phyloP scores from a whole-genome alignment of 2,329 filamentous ascomycete species.

The Fusarium nematophilum region DNA sequence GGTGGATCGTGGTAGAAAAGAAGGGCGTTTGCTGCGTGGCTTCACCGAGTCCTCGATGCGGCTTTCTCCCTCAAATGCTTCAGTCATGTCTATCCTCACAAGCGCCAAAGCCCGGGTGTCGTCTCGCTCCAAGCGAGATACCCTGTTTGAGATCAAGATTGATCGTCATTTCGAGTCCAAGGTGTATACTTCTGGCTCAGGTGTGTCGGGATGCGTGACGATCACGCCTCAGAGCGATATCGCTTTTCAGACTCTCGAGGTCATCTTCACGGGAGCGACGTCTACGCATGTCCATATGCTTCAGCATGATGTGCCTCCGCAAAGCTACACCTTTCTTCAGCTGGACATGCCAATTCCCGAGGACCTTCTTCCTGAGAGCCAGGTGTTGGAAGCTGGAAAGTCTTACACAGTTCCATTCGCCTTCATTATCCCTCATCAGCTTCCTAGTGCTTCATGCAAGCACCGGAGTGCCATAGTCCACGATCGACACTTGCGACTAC shows the following conservation, averaged over 20 bases:
- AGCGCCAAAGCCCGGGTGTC: conserved; percentile 24
- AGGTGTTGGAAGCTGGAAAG: conserved; percentile 12
- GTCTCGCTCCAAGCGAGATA: conserved; percentile 10
- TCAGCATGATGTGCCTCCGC: conserved; percentile 20
- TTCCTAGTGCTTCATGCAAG: conserved; percentile 28
- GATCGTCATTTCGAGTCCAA: conserved; percentile 35
- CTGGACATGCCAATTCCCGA: conserved; percentile 30
- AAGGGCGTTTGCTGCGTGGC: too few species aligned
- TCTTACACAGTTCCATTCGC: conserved; percentile 28
- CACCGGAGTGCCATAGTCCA: conserved; percentile 12
- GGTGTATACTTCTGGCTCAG: conserved; percentile 32
- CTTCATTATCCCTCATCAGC: conserved; percentile 33
- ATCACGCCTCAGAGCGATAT: conserved; percentile 18
- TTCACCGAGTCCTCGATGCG: too few species aligned
- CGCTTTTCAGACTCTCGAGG: conserved; percentile 20
- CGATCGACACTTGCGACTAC: conserved; percentile 29
- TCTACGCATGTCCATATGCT: conserved; percentile 22
- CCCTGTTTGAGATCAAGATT: conserved; percentile 27
- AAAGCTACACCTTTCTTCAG: conserved; percentile 27
- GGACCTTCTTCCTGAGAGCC: conserved; percentile 2
- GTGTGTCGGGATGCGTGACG: conserved; percentile 20
- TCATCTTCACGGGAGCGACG: conserved; percentile 19
- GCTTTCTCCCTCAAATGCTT: too few species aligned
- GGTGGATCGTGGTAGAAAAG: too few species aligned
- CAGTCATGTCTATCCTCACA: not conserved